Conservation (phyloP, 306 rosid genomes). For the Medicago ruthenica region DNA sequence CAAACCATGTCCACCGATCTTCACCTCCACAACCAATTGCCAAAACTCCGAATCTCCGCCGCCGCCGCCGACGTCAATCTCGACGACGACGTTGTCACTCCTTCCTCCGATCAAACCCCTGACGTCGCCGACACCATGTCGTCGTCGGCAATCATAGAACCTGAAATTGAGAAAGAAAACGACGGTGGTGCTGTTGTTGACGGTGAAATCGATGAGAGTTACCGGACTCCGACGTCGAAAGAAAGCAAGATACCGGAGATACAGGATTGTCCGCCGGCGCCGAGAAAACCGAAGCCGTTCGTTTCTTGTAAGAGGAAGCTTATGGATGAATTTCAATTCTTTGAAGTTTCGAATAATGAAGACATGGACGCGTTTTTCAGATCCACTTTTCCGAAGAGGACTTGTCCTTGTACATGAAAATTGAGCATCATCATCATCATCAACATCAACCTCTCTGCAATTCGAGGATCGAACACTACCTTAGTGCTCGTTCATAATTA, state of each 20-base stretch:
- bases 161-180: background rate
- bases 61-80: background rate
- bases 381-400: slow-evolving; percentile 53
- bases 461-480: background rate
- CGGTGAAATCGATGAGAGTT: slow-evolving; percentile 32
- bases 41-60: slow-evolving; percentile 39
- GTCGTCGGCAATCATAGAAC: background rate
- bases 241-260: slow-evolving; percentile 51
- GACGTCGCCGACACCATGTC: background rate
- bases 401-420: slow-evolving; percentile 48
- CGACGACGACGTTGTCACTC: background rate
- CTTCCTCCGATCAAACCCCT: background rate
- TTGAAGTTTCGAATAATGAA: slow-evolving; percentile 38
- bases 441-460: background rate
- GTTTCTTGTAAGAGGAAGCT: slow-evolving; percentile 48
- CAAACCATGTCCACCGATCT: slow-evolving; percentile 51
- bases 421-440: background rate
- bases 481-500: slow-evolving; percentile 26
- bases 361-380: slow-evolving; percentile 53
- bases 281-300: slow-evolving; percentile 40
- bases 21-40: slow-evolving; percentile 42
- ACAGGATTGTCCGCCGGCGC: slow-evolving; percentile 52
- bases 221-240: slow-evolving; percentile 50
- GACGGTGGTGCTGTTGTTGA: background rate
- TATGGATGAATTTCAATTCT: slow-evolving; percentile 40